Evolutionary conservation across 2,329 filamentous ascomycete genomes (phyloP).

Genomic region (Sporothrix inflata): DNA sequence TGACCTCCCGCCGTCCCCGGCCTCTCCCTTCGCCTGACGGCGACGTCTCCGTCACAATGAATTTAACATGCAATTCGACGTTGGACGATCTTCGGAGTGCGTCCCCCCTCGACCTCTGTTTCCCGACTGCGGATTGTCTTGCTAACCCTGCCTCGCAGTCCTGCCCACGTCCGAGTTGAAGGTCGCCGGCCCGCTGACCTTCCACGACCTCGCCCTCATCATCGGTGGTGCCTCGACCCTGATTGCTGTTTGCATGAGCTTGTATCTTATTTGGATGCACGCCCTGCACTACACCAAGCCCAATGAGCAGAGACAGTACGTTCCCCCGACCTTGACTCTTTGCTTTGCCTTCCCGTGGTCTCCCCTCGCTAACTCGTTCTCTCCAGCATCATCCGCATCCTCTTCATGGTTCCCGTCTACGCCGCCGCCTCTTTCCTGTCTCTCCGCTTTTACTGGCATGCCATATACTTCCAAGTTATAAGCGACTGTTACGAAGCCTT

Average conservation of each 20-base stretch:
- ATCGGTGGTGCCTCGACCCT: conserved; percentile 54
- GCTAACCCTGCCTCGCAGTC: conserved; percentile 42
- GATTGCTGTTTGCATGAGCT: conserved; percentile 56
- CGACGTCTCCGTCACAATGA: conserved; percentile 37
- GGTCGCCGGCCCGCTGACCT: conserved; percentile 54
- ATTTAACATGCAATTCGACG: conserved; percentile 49
- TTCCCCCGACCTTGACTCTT: conserved; percentile 25
- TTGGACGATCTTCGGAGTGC: conserved; percentile 50
- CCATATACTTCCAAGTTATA: conserved; percentile 79
- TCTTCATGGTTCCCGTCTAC: conserved; percentile 87
- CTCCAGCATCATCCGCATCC: conserved; percentile 77
- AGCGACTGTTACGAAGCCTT: conserved; percentile 89
- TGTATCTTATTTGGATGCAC: conserved; percentile 63
- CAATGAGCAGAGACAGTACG: conserved; percentile 61
- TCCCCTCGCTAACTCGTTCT: neutral
- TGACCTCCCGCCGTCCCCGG: neutral
- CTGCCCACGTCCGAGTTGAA: conserved; percentile 50
- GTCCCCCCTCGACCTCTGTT: neutral
- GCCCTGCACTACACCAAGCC: conserved; percentile 64
- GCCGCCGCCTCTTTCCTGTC: conserved; percentile 73
- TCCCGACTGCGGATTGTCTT: conserved; percentile 4
- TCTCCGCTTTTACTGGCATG: conserved; percentile 73
- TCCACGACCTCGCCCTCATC: conserved; percentile 58
- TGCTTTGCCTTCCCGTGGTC: neutral
- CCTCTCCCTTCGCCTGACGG: conserved; percentile 8